Percentiles rank a stretch among this genome's conserved stretches.
phyloP scores from a whole-genome alignment of 2,329 filamentous ascomycete genomes.

The Sphaerulina vaccinii region DNA sequence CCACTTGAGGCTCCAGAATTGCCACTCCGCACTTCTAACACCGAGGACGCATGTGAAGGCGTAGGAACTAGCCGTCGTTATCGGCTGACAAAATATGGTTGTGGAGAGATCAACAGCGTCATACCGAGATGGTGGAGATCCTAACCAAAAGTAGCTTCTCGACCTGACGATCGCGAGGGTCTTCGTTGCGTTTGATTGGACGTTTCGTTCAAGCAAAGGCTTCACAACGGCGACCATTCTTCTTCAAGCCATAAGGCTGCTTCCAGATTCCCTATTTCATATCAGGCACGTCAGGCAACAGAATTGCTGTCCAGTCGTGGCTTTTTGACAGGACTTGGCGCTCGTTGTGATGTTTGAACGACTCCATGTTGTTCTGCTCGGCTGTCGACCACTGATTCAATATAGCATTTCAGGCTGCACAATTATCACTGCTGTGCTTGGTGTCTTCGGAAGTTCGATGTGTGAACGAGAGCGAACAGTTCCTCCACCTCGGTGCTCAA shows the following conservation, averaged over 20 bases:
- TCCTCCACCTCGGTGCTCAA: no score
- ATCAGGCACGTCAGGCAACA: constrained; percentile 9
- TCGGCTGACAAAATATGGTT: no score
- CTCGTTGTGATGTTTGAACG: no score
- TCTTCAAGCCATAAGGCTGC: constrained; percentile 3
- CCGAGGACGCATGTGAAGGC: constrained; percentile 15
- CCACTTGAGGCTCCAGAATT: constrained; percentile 7
- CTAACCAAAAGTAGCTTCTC: constrained; percentile 6
- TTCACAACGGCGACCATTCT: constrained; percentile 9
- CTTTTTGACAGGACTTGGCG: no score
- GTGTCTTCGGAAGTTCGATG: no score
- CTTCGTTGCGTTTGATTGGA: constrained; percentile 4
- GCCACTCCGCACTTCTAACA: constrained; percentile 8
- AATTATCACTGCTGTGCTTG: no score
- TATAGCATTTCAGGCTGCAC: no score
- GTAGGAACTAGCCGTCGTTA: constrained; percentile 10
- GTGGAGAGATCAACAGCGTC: constrained; percentile 6
- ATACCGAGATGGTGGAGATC: constrained; percentile 4
- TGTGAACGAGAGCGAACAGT: no score
- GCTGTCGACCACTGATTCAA: no score
- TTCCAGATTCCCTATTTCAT: neutral
- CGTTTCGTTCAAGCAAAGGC: constrained; percentile 10
- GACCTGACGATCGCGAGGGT: constrained; percentile 5
- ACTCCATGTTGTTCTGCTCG: no score
- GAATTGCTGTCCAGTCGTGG: constrained; percentile 8